Conservation (phyloP, 1,139 yeast species). For the Arxiozyma heterogenica region DNA sequence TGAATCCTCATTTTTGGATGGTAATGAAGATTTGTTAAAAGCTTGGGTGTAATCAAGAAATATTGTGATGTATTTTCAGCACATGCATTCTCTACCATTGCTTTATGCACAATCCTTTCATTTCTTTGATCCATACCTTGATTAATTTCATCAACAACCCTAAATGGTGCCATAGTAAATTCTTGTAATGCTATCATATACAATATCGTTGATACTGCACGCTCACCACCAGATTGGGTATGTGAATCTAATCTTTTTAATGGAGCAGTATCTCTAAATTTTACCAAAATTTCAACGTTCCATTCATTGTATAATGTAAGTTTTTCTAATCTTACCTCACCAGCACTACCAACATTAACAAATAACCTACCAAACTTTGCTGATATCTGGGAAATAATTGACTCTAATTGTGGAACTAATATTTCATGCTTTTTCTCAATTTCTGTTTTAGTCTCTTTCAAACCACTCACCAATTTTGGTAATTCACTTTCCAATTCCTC, state of each 20-base stretch:
- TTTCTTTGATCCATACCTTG: slow-evolving; percentile 98
- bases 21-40: slow-evolving; percentile 69
- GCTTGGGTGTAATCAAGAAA: slow-evolving; percentile 86
- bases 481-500: slow-evolving; percentile 21
- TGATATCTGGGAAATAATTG: slow-evolving; percentile 47
- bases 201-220: slow-evolving; percentile 89
- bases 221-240: slow-evolving; percentile 95
- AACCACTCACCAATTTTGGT: slow-evolving; percentile 25
- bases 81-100: slow-evolving; percentile 82
- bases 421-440: slow-evolving; percentile 35
- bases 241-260: slow-evolving; percentile 68
- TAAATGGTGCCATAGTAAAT: slow-evolving; percentile 80
- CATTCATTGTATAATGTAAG: slow-evolving; percentile 58
- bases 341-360: slow-evolving; percentile 72
- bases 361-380: slow-evolving; percentile 57
- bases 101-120: slow-evolving; percentile 78
- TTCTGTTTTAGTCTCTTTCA: slow-evolving; percentile 30
- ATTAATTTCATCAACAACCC: slow-evolving; percentile 95
- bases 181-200: slow-evolving; percentile 89
- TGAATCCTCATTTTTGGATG: slow-evolving; percentile 79
- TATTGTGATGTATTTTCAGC: slow-evolving; percentile 56
- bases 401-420: slow-evolving; percentile 55
- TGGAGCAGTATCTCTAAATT: slow-evolving; percentile 70
- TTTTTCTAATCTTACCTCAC: slow-evolving; percentile 57
- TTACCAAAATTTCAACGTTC: slow-evolving; percentile 76